Evolutionary conservation across 2,329 filamentous ascomycete species (phyloP), one percentile per base, ranked within the genome.

Genomic region (Neoscytalidium dimidiatum): DNA sequence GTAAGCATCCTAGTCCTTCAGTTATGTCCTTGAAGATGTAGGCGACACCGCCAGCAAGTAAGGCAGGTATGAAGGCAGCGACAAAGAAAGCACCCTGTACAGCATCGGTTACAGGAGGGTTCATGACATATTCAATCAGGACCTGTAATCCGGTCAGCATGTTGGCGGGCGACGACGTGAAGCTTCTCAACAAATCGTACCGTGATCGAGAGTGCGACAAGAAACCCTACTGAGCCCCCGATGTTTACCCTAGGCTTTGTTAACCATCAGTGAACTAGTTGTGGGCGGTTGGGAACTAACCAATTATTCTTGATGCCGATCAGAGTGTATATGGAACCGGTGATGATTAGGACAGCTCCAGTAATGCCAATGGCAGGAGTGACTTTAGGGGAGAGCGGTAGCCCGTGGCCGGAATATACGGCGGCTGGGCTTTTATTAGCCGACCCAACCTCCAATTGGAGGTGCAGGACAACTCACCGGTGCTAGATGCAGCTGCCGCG

Each of bases 51-150:
- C 94, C 94, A 21, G 96, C 84, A 23, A 92, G 82, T 5, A 88
- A 74, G 1, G 93, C 92, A 0, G 92, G 89, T 67, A 92, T 78
- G 38, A 92, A 84, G 2, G 85, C 86, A 2, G 92, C 94, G 6
- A 93, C 91, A 38, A 98, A 86, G 75, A 95, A 97, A 31, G 88
- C 94, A 28, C 92, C 94, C 77, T 97, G 92, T 2, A 95, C 81
- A 0, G 87, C 91, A 74, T 91, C 81, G 66, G 84, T 87, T 43
- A 96, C 85, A 0, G 93, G 92, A 0, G 89, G 85, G 63, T 84
- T 89, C 90, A 96, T 95, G 43, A 97, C 89, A 74, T 97, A 97
- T 49, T 96, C 78, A 63, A 97, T 92, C 23, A 98, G 82, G 2
- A 97, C 56, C 56, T 60, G 28, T 7, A 7, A 14, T 21, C 14